phyloP scores from a whole-genome alignment of 164 flowering plant genomes.

The Platanus orientalis region DNA sequence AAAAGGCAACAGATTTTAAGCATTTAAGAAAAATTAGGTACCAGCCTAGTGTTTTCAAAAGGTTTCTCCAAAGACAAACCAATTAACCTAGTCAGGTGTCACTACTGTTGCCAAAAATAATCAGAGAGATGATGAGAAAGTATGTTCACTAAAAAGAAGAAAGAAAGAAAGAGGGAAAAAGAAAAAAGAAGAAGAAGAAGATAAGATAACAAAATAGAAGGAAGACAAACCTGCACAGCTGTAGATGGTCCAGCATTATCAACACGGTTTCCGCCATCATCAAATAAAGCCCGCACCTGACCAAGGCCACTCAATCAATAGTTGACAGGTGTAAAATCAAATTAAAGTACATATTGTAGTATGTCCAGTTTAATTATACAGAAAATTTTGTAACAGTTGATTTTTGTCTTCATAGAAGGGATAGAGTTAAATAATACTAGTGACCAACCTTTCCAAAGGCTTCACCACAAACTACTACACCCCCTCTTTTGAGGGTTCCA shows the following conservation, averaged over 20 bases:
- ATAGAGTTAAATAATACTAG: not conserved
- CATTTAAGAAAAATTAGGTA: not conserved
- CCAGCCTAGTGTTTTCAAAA: too few species aligned
- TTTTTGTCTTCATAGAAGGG: not conserved
- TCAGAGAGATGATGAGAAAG: too few species aligned
- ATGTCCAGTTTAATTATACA: not conserved
- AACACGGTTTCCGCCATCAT: slow-evolving; percentile 68
- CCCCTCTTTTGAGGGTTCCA: slow-evolving; percentile 86
- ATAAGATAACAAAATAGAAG: not conserved
- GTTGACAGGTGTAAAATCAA: not conserved
- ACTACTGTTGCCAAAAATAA: too few species aligned
- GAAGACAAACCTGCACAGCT: slow-evolving; percentile 70
- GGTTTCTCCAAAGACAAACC: too few species aligned
- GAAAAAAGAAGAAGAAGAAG: slow-evolving; percentile 1
- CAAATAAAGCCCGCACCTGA: slow-evolving; percentile 88
- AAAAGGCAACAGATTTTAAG: not conserved
- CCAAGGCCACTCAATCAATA: slow-evolving; percentile 9
- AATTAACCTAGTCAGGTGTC: too few species aligned
- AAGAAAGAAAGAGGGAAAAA: not conserved
- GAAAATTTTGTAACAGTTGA: not conserved
- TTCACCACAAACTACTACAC: slow-evolving; percentile 81
- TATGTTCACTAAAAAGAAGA: not conserved
- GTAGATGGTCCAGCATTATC: slow-evolving; percentile 84
- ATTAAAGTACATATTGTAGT: not conserved
- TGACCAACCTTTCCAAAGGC: slow-evolving; percentile 86